phyloP scores from a whole-genome alignment of 345 rosid genomes.

The Aquilaria yunnanensis region DNA sequence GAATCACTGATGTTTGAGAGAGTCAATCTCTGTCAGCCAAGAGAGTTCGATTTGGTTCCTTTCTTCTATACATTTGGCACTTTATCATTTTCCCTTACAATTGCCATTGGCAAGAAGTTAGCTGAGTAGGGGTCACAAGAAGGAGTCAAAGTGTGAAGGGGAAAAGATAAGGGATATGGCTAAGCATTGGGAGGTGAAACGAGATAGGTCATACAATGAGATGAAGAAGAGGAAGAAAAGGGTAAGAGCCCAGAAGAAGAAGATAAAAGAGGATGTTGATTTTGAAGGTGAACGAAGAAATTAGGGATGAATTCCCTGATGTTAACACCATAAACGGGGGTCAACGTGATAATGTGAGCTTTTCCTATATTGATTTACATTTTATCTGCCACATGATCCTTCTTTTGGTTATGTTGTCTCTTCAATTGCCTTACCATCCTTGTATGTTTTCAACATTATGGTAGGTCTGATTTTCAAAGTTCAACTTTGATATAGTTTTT shows the following conservation, averaged over 20 bases:
- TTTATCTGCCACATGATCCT: background rate
- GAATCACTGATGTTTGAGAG: no score
- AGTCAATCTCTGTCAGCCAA: no score
- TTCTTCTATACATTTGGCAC: no score
- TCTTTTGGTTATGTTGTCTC: background rate
- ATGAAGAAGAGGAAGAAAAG: conserved; percentile 32
- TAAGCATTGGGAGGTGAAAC: conserved; percentile 18
- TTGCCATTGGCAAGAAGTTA: conserved; percentile 19
- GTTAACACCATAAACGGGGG: conserved; percentile 16
- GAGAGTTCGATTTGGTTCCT: no score
- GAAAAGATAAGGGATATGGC: conserved; percentile 16
- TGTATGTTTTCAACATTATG: no score
- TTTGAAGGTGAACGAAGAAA: conserved; percentile 26
- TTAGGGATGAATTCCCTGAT: conserved; percentile 18
- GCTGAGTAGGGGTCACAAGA: conserved; percentile 21
- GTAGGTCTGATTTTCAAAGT: no score
- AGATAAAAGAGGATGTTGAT: conserved; percentile 26
- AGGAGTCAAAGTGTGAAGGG: conserved; percentile 18
- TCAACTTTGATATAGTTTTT: no score
- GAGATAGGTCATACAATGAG: conserved; percentile 28
- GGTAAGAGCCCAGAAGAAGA: conserved; percentile 30
- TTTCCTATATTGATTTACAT: background rate
- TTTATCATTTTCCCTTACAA: no score
- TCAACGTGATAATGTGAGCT: conserved; percentile 45
- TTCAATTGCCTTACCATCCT: no score